Conservation (phyloP, 1,139 yeast species). For the Blastobotrys elegans region DNA sequence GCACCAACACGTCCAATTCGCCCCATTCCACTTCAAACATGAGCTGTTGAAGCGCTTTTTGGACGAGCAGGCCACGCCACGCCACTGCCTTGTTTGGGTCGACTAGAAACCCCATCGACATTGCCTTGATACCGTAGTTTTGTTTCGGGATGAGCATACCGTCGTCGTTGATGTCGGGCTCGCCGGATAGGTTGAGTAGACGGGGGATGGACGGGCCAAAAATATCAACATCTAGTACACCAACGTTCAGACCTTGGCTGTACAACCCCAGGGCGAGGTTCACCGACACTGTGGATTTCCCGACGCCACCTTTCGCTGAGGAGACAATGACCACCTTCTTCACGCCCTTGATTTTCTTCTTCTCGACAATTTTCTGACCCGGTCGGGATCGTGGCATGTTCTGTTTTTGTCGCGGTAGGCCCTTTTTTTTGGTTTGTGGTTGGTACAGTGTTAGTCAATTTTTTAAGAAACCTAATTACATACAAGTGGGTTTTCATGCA, state of each 20-base stretch:
- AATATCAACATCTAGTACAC: conserved; percentile 73
- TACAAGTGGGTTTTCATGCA: conserved; percentile 53
- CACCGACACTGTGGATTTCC: conserved; percentile 49
- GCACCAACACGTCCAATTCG: conserved; percentile 60
- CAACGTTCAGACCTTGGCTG: conserved; percentile 52
- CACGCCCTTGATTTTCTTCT: conserved; percentile 59
- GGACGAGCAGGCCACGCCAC: conserved; percentile 85
- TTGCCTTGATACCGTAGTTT: conserved; percentile 76
- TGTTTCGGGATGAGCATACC: conserved; percentile 63
- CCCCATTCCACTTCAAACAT: conserved; percentile 80
- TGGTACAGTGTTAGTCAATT: background rate
- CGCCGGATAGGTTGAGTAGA: conserved; percentile 52
- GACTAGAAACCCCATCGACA: conserved; percentile 86
- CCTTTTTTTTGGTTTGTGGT: too few relatives aligned
- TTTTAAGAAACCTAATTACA: conserved; percentile 24
- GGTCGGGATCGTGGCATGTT: conserved; percentile 23
- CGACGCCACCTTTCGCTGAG: conserved; percentile 81
- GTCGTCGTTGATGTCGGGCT: conserved; percentile 45
- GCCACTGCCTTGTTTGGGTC: conserved; percentile 65
- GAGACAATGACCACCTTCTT: conserved; percentile 61
- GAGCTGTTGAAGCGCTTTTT: conserved; percentile 80
- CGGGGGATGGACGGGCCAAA: conserved; percentile 84
- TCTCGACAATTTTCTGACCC: conserved; percentile 39
- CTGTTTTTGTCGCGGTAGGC: conserved; percentile 44
- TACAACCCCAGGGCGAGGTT: conserved; percentile 64